Evolutionary conservation across 768 basidiomycete species (phyloP).

Genomic region (Panaeolus papilionaceus): DNA sequence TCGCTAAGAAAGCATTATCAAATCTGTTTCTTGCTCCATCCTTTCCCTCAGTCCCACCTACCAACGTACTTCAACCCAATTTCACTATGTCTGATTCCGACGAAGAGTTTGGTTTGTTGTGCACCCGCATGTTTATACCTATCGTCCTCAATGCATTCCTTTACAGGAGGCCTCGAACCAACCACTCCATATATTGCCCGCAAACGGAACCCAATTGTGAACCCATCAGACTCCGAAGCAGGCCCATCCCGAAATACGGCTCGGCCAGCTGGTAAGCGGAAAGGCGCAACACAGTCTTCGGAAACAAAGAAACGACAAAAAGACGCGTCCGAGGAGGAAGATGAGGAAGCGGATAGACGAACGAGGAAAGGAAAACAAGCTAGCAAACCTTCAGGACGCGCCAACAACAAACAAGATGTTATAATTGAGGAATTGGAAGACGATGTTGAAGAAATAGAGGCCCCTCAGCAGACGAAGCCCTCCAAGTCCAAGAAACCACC

Average conservation of each 20-base stretch:
- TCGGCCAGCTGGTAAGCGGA: slow-evolving; percentile 11
- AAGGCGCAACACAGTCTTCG: slow-evolving; percentile 17
- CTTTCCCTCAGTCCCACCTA: background rate
- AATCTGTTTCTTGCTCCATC: background rate
- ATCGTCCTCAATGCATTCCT: slow-evolving; percentile 9
- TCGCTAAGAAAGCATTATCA: background rate
- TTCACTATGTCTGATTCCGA: slow-evolving; percentile 29
- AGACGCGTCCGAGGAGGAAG: slow-evolving; percentile 15
- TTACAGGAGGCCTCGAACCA: slow-evolving; percentile 30
- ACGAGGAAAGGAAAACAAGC: slow-evolving; percentile 18
- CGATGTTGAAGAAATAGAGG: slow-evolving; percentile 19
- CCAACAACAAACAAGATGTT: slow-evolving; percentile 9
- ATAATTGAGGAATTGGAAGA: slow-evolving; percentile 21
- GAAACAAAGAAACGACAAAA: slow-evolving; percentile 15
- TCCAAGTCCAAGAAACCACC: slow-evolving; percentile 25
- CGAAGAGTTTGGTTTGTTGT: slow-evolving; percentile 25
- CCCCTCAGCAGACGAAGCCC: slow-evolving; percentile 7
- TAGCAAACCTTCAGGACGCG: slow-evolving; percentile 5
- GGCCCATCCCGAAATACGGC: slow-evolving; percentile 15
- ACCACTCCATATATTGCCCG: slow-evolving; percentile 26
- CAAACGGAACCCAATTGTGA: background rate
- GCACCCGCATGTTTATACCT: background rate
- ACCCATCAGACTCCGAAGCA: background rate
- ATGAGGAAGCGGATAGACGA: slow-evolving; percentile 16
- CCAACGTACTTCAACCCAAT: background rate